Evolutionary conservation across 192 early-diverging fungal species (phyloP), one percentile per base, ranked within the genome.

Genomic region (Podila verticillata): DNA sequence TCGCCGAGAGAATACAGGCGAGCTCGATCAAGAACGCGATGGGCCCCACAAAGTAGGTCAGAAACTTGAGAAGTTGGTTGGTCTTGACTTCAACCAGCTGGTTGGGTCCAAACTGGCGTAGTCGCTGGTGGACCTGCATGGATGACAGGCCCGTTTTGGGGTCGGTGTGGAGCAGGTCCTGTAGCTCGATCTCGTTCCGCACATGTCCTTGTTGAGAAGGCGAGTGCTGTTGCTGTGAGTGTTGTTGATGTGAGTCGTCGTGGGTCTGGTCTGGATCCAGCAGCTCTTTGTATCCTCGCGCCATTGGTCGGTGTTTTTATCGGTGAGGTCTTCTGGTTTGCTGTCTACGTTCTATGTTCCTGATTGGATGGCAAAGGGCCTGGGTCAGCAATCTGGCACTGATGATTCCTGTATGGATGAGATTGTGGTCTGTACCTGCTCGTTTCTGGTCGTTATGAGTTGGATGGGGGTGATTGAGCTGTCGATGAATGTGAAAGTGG

Each of bases 71-170:
- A 3, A 87, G 1, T 24, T 79, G 83, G 44, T 82, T 87, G 34
- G 44, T 44, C 36, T 82, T 83, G 29, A 75, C 86, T 78, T 97
- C 96, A 0, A 89, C 82, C 61, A 93, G 74, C 71, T 94, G 93
- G 75, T 97, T 97, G 39, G 66, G 81, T 60, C 96, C 96, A 79
- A 94, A 98, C 69, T 84, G 66, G 8, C 72, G 66, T 30, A 89
- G 61, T 44, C 93, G 77, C 24, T 85, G 84, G 7, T 35, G 49
- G 0, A 82, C 89, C 67, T 92, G 85, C 47, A 81, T 84, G 12
- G 85, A 75, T 4, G 89, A 85, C 61, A 94, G 82, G 29, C 93
- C 93, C n/a, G 87, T 70, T 8, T 62, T 63, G 7, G 92, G 92
- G 60, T 86, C 74, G 8, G 93, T 93, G 22, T 88, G 75, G 15